Percentiles rank a stretch among this genome's conserved stretches.
Evolutionary conservation across 441 rosid genomes (phyloP).

Genomic region (Gossypium trilobum): DNA sequence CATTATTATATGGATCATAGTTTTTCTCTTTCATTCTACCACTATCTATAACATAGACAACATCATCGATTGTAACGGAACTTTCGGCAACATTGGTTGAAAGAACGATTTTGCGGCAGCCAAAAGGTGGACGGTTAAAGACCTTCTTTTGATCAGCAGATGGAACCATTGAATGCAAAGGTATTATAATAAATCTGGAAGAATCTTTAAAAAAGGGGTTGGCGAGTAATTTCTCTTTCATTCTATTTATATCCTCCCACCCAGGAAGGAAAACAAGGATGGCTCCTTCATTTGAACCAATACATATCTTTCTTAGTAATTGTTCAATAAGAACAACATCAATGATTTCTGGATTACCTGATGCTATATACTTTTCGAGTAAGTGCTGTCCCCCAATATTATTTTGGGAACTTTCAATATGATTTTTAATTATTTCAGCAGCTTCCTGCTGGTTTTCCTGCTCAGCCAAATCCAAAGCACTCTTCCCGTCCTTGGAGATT

Average conservation of each 20-base stretch:
- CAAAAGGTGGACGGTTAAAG: slow-evolving; percentile 60
- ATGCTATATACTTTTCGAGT: slow-evolving; percentile 59
- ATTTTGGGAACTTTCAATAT: slow-evolving; percentile 24
- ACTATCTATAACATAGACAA: slow-evolving; percentile 90
- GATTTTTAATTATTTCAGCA: slow-evolving; percentile 51
- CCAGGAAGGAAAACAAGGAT: slow-evolving; percentile 95
- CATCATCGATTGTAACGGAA: slow-evolving; percentile 90
- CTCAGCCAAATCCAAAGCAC: slow-evolving; percentile 69
- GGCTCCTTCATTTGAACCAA: slow-evolving; percentile 69
- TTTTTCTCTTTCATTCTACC: slow-evolving; percentile 97
- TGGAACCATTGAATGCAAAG: slow-evolving; percentile 94
- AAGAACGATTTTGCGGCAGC: slow-evolving; percentile 83
- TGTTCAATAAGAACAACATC: slow-evolving; percentile 71
- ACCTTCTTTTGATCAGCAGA: slow-evolving; percentile 76
- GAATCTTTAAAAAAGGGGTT: slow-evolving; percentile 47
- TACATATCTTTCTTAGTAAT: slow-evolving; percentile 62
- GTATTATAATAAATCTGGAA: slow-evolving; percentile 53
- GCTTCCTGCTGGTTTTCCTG: slow-evolving; percentile 54
- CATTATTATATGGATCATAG: slow-evolving; percentile 84
- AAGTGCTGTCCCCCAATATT: slow-evolving; percentile 39
- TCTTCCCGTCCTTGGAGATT: slow-evolving; percentile 48
- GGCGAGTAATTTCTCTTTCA: slow-evolving; percentile 46
- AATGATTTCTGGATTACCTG: slow-evolving; percentile 53
- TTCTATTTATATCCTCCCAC: slow-evolving; percentile 84
- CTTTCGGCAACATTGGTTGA: slow-evolving; percentile 95